These are phyloP conservation scores for Phanerochaete sordida DNA, from an alignment of 768 basidiomycete genomes.

Conservation along the genomic window DNA sequence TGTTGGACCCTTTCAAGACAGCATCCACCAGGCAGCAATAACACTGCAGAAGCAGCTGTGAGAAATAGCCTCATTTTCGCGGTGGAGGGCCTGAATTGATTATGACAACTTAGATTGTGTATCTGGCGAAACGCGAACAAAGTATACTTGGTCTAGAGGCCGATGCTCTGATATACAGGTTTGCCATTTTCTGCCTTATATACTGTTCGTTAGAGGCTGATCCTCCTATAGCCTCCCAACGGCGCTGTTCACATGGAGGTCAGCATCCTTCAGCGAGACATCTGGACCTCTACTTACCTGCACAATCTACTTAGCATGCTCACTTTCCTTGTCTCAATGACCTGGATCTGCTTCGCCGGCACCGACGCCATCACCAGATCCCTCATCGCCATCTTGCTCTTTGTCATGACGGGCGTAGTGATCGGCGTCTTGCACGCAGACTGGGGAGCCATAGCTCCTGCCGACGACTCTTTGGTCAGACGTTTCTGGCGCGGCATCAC, in stretches of 20 bases:
- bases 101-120: slow-evolving; percentile 7
- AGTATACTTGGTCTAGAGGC: slow-evolving; percentile 26
- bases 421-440: neutral
- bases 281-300: too few relatives aligned
- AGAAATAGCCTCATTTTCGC: slow-evolving; percentile 5
- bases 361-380: neutral
- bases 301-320: slow-evolving; percentile 4
- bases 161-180: slow-evolving; percentile 5
- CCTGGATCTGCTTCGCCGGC: neutral
- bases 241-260: slow-evolving; percentile 16
- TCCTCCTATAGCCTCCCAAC: neutral
- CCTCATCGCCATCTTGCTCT: neutral
- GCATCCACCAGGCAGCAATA: slow-evolving; percentile 31
- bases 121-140: slow-evolving; percentile 17
- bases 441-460: slow-evolving; percentile 5
- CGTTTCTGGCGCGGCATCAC: neutral
- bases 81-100: neutral
- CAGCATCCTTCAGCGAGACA: slow-evolving; percentile 23
- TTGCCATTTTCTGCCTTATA: neutral
- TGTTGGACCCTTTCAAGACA: slow-evolving; percentile 41
- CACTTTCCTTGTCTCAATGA: slow-evolving; percentile 6
- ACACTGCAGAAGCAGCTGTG: slow-evolving; percentile 33
- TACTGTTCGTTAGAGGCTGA: too few relatives aligned
- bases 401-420: neutral
- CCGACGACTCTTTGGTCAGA: neutral